Conservation (phyloP, 495 filamentous ascomycete genomes). For the Talaromyces wortmannii region DNA sequence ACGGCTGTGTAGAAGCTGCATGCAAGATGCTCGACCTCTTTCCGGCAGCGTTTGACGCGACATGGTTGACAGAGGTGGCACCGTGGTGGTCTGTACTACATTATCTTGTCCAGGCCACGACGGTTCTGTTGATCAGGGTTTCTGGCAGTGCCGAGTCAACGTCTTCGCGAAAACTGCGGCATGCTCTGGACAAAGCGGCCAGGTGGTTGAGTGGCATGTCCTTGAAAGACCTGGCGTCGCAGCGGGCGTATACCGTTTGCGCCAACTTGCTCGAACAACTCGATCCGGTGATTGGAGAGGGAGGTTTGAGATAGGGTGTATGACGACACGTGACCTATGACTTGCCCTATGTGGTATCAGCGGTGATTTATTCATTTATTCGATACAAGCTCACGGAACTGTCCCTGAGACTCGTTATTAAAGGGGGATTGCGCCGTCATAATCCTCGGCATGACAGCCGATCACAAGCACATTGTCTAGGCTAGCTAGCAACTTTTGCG, state of each 20-base stretch:
- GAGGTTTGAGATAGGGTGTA: background rate
- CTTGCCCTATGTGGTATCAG: background rate
- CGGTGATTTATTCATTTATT: too few species aligned
- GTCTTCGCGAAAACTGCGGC: slow-evolving; percentile 21
- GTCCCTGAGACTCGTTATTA: too few species aligned
- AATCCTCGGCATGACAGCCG: too few species aligned
- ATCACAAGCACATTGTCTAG: too few species aligned
- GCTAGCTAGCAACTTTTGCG: too few species aligned
- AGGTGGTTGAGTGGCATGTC: slow-evolving; percentile 39
- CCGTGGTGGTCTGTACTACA: slow-evolving; percentile 57
- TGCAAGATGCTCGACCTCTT: slow-evolving; percentile 41
- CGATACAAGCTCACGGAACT: too few species aligned
- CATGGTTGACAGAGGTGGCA: slow-evolving; percentile 33
- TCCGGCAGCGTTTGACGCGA: slow-evolving; percentile 22
- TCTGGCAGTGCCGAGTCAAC: slow-evolving; percentile 34
- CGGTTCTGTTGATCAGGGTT: slow-evolving; percentile 46
- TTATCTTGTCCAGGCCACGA: slow-evolving; percentile 48
- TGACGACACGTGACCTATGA: background rate
- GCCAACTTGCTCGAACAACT: slow-evolving; percentile 18
- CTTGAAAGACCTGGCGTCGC: slow-evolving; percentile 28
- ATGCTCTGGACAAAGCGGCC: slow-evolving; percentile 31
- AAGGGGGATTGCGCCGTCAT: too few species aligned
- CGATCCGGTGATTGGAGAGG: slow-evolving; percentile 16
- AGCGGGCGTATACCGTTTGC: slow-evolving; percentile 40
- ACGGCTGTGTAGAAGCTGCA: slow-evolving; percentile 42